Evolutionary conservation across 768 basidiomycete species (phyloP), one percentile per base, ranked within the genome.

Genomic region (Phallus indusiatus): DNA sequence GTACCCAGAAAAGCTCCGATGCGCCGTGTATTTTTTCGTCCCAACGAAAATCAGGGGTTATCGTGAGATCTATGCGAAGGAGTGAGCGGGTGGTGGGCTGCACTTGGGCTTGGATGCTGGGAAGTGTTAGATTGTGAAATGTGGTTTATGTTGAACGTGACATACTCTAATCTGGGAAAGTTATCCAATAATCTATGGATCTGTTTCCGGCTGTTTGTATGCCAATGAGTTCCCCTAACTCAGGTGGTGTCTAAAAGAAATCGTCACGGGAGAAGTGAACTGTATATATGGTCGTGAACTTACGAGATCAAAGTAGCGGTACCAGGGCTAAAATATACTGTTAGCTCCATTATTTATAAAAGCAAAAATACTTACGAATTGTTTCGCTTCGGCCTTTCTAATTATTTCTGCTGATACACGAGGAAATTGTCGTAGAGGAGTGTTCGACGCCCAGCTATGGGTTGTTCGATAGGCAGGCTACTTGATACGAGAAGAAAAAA

Each of bases 31-130:
- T 82, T 70, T 91, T 91, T 66, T 93, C 90, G 37, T 97, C 94
- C 96, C 96, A 99, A 49, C 87, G 82, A 82, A 98, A 99, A 68
- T 98, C 96, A n/a, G 96, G 94, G 2, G 84, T 83, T 68, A 99
- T 94, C 2, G 91, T 92, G 16, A 99, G 73, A 63, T 98, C 95
- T 57, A 98, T 86, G 36, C 91, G 84, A 14, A 99, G 80, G 16
- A 98, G 82, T 0, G 92, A 90, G 10, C 94, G 86, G 0, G 96
- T 98, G 67, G 98, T 93, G 0, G 95, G 96, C 65, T 96, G 91
- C 0, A 98, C 95, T 67, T 96, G 91, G 0, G 96, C 95, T 69
- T 95, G 88, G 12, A 99, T 75, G 65, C 88, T 90, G 63, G 0
- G 56, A 42, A 9, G 9, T 36, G 16, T 54, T 2, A 28, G 20